These are phyloP conservation scores for Dissoconium aciculare DNA, from an alignment of 2,329 filamentous ascomycete genomes.

Conservation along the genomic window DNA sequence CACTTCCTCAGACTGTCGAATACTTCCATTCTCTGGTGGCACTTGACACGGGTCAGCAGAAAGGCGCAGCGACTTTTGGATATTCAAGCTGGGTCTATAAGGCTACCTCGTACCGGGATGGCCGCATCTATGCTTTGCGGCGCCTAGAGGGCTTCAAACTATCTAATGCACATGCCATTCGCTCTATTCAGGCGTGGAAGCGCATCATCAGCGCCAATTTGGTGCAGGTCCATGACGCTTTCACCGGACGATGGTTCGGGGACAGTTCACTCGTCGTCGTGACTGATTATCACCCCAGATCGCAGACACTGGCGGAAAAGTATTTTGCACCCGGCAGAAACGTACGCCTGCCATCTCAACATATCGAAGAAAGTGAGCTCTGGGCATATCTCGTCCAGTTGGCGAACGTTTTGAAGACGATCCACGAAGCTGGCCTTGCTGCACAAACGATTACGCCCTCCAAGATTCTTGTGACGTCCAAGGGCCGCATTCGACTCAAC, in stretches of 20 bases:
- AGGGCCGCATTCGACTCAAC: conserved; percentile 75
- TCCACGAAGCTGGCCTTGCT: conserved; percentile 68
- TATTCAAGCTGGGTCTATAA: conserved; percentile 94
- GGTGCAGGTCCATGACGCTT: conserved; percentile 78
- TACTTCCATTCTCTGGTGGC: conserved; percentile 88
- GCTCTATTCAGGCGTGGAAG: conserved; percentile 78
- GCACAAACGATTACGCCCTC: conserved; percentile 73
- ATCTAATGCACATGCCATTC: conserved; percentile 77
- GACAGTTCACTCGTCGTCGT: conserved; percentile 92
- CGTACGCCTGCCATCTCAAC: conserved; percentile 11
- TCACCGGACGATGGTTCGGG: conserved; percentile 82
- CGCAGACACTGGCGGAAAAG: conserved; percentile 76
- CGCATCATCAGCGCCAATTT: conserved; percentile 66
- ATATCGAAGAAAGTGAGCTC: conserved; percentile 50
- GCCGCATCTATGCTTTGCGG: conserved; percentile 72
- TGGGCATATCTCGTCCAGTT: conserved; percentile 93
- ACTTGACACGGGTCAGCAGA: conserved; percentile 66
- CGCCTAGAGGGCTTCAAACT: conserved; percentile 79
- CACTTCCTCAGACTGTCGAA: conserved; percentile 61
- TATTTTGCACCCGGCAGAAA: conserved; percentile 40
- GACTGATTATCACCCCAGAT: conserved; percentile 80
- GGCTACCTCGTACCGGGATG: conserved; percentile 75
- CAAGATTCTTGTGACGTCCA: conserved; percentile 81
- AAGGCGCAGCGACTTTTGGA: conserved; percentile 65
- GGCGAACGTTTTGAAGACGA: conserved; percentile 69